Evolutionary conservation across 495 filamentous ascomycete species (phyloP).

Genomic region (Lineolata rhizophorae): DNA sequence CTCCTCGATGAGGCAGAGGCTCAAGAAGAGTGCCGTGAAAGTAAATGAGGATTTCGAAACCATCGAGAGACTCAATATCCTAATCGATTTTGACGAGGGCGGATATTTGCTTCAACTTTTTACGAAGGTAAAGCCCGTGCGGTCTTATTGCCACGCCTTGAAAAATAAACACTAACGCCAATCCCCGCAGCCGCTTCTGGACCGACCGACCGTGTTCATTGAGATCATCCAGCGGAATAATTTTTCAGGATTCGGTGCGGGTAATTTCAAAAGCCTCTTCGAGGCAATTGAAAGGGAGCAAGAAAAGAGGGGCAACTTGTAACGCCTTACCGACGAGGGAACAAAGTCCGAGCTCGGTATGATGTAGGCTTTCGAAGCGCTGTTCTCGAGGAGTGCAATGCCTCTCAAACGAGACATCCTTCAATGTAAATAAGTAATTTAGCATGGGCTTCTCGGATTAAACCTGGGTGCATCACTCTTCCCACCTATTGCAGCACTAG

Average conservation of each 20-base stretch:
- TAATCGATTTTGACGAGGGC: slow-evolving; percentile 80
- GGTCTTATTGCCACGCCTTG: no score
- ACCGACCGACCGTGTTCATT: slow-evolving; percentile 80
- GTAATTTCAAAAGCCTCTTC: slow-evolving; percentile 87
- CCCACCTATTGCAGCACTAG: slow-evolving; percentile 8
- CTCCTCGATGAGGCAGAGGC: slow-evolving; percentile 42
- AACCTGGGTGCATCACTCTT: no score
- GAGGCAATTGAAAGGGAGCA: slow-evolving; percentile 87
- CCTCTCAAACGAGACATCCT: no score
- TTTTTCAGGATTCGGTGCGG: slow-evolving; percentile 76
- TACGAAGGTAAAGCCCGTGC: no score
- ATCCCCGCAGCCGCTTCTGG: slow-evolving; percentile 78
- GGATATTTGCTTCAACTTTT: slow-evolving; percentile 59
- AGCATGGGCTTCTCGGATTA: no score
- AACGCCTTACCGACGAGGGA: no score
- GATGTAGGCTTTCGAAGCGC: no score
- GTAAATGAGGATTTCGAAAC: slow-evolving; percentile 57
- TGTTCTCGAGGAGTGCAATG: no score
- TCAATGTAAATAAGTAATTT: no score
- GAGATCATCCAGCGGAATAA: slow-evolving; percentile 82
- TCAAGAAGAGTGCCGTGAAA: slow-evolving; percentile 28
- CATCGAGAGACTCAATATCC: slow-evolving; percentile 49
- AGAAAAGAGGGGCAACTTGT: slow-evolving; percentile 56
- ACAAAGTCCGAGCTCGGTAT: no score
- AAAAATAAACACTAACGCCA: no score